Conservation (phyloP, 1,139 yeast species). For the Lodderomyces metapsilosis region DNA sequence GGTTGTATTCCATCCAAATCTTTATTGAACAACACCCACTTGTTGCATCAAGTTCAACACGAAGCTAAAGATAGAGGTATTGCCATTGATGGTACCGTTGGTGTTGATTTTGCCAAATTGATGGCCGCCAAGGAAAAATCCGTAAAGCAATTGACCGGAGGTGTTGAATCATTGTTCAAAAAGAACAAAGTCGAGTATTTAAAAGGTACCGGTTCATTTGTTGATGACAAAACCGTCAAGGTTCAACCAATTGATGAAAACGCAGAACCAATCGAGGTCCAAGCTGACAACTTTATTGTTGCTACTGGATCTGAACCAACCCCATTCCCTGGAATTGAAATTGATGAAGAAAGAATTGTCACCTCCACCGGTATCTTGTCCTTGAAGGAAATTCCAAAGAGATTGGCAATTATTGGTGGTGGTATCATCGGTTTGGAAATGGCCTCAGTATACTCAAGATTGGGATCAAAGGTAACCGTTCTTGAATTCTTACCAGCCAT, state of each 20-base stretch:
- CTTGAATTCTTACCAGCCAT: slow-evolving; percentile 87
- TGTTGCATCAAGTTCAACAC: slow-evolving; percentile 84
- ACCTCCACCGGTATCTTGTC: slow-evolving; percentile 91
- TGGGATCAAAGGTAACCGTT: slow-evolving; percentile 94
- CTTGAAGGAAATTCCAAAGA: slow-evolving; percentile 87
- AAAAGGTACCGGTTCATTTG: slow-evolving; percentile 90
- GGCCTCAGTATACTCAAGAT: slow-evolving; percentile 97
- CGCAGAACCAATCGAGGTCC: slow-evolving; percentile 56
- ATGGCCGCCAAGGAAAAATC: slow-evolving; percentile 92
- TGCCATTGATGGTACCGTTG: slow-evolving; percentile 70
- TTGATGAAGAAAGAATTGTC: slow-evolving; percentile 97
- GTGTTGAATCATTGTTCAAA: slow-evolving; percentile 92
- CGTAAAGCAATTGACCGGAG: slow-evolving; percentile 86
- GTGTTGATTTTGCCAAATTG: slow-evolving; percentile 72
- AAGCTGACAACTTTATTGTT: slow-evolving; percentile 85
- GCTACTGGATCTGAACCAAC: slow-evolving; percentile 99
- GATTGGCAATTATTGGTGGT: slow-evolving; percentile 93
- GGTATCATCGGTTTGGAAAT: slow-evolving; percentile 99
- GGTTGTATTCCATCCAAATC: slow-evolving; percentile 99
- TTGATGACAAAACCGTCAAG: slow-evolving; percentile 73
- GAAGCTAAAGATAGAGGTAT: slow-evolving; percentile 90
- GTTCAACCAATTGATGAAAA: slow-evolving; percentile 93
- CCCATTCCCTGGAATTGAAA: slow-evolving; percentile 96
- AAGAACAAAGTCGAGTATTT: slow-evolving; percentile 92
- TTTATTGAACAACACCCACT: slow-evolving; percentile 87